Evolutionary conservation across 148 eudicot genomes (phyloP), one percentile per base, ranked within the genome.

Genomic region (Chenopodium suecicum): DNA sequence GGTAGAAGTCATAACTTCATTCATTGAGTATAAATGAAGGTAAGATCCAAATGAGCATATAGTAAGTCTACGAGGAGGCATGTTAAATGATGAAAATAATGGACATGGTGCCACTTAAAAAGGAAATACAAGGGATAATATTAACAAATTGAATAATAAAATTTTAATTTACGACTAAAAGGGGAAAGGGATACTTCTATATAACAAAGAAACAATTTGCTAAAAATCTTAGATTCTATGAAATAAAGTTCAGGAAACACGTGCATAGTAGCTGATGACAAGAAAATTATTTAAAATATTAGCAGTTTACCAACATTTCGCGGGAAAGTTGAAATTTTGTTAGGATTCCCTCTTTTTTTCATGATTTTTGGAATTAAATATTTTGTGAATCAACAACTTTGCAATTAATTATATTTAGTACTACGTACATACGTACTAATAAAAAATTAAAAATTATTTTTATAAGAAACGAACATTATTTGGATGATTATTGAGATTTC

Each of bases 271-370:
- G 63, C 63, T 58, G 22, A 58, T 50, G 54, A 10, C 54, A 50
- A 50, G 14, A 58, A 19, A 58, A 58, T 58, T 58, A 16, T 5
- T 3, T 19, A 19, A 54, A 4, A 11, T n/a, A 75, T 27, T 48
- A 48, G 67, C 68, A 76, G 20, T 20, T 13, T 17, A 77, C 20
- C 32, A 77, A 52, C 71, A 14, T 62, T 63, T 20, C n/a, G 65
- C 72, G 34, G 34, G n/a, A 77, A 63, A 64, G 54, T 41, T 27
- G 72, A 77, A 64, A 65, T 37, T 44, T 77, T 29, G 4, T 25
- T 73, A 66, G 29, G 60, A 66, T 78, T 48, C 41, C 64, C 2
- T 62, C 7, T 62, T 20, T 62, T 5, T 62, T n/a, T 62, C 25
- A 7, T 62, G 9, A 62, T 7, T 62, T 62, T n/a, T 9, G 66